Conservation (phyloP, 2,329 filamentous ascomycete species). For the Fusarium sp. region DNA sequence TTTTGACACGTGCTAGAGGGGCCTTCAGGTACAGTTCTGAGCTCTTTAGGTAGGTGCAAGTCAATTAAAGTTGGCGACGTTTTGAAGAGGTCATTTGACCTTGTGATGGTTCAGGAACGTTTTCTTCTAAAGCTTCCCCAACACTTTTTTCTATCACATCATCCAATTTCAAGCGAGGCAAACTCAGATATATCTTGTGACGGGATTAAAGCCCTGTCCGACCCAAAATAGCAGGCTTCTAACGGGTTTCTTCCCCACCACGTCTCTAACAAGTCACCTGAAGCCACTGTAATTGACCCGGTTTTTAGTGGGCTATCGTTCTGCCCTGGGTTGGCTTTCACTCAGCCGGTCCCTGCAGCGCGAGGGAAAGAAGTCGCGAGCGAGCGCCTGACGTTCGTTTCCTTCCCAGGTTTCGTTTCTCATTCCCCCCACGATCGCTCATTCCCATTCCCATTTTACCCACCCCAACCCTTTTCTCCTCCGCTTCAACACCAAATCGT, state of each 20-base stretch:
- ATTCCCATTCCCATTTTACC: slow-evolving; percentile 28
- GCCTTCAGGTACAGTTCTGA: slow-evolving; percentile 32
- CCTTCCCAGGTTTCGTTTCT: slow-evolving; percentile 20
- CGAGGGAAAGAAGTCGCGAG: slow-evolving; percentile 26
- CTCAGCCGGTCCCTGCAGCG: slow-evolving; percentile 48
- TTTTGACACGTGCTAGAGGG: slow-evolving; percentile 48
- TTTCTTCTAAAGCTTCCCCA: slow-evolving; percentile 1
- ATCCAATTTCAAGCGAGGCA: slow-evolving; percentile 10
- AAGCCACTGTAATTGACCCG: slow-evolving; percentile 44
- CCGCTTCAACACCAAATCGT: slow-evolving; percentile 22
- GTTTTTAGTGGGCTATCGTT: slow-evolving; percentile 36
- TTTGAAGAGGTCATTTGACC: slow-evolving; percentile 16
- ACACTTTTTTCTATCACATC: slow-evolving; percentile 7
- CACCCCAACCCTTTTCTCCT: slow-evolving; percentile 37
- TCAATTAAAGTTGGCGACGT: slow-evolving; percentile 17
- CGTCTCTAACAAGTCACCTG: slow-evolving; percentile 30
- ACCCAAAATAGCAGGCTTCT: slow-evolving; percentile 32
- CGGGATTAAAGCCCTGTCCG: slow-evolving; percentile 13
- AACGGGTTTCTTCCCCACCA: slow-evolving; percentile 44
- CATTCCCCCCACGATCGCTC: slow-evolving; percentile 43
- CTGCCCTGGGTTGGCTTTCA: slow-evolving; percentile 10
- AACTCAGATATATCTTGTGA: slow-evolving; percentile 23
- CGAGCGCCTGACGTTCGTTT: slow-evolving; percentile 37
- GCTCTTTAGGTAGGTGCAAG: slow-evolving; percentile 1
- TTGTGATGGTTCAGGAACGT: slow-evolving; percentile 30